phyloP scores from a whole-genome alignment of 2,329 filamentous ascomycete species.

The Penicillium sp. region DNA sequence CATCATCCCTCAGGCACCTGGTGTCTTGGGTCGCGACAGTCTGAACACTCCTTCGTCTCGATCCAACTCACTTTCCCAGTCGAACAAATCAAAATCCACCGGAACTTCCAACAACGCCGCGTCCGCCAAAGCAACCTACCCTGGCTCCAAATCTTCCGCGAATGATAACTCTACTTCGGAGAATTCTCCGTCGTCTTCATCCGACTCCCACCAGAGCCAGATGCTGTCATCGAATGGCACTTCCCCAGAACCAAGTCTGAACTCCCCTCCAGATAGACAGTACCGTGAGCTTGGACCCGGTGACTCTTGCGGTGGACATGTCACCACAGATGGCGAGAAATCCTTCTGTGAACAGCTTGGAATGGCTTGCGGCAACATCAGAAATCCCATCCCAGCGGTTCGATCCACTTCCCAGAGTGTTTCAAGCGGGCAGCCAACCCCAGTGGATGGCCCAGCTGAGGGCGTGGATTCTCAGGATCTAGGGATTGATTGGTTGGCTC shows the following conservation, averaged over 20 bases:
- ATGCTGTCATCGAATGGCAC: constrained; percentile 48
- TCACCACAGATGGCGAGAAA: constrained; percentile 41
- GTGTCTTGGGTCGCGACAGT: constrained; percentile 29
- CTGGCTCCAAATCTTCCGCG: constrained; percentile 15
- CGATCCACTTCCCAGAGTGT: constrained; percentile 28
- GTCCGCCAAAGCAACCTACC: constrained; percentile 18
- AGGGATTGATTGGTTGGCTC: constrained; percentile 65
- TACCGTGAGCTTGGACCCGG: constrained; percentile 28
- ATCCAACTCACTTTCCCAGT: constrained; percentile 10
- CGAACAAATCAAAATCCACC: constrained; percentile 8
- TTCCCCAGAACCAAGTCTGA: constrained; percentile 46
- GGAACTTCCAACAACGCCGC: constrained; percentile 10
- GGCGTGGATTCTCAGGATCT: constrained; percentile 12
- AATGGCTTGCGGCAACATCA: constrained; percentile 45
- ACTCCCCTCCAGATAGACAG: constrained; percentile 41
- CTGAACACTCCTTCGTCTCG: constrained; percentile 12
- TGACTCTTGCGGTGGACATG: constrained; percentile 27
- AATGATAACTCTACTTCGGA: constrained; percentile 40
- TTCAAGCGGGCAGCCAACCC: constrained; percentile 24
- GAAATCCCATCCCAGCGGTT: constrained; percentile 42
- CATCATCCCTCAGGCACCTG: constrained; percentile 24
- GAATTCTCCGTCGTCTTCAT: constrained; percentile 47
- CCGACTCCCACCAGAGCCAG: constrained; percentile 45
- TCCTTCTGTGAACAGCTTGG: constrained; percentile 45
- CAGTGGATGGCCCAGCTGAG: constrained; percentile 1